A percentile compares a stretch with the other conserved stretches of the same genome.
Conservation (phyloP, 139 green algal species). For the Picochlorum sp. region DNA sequence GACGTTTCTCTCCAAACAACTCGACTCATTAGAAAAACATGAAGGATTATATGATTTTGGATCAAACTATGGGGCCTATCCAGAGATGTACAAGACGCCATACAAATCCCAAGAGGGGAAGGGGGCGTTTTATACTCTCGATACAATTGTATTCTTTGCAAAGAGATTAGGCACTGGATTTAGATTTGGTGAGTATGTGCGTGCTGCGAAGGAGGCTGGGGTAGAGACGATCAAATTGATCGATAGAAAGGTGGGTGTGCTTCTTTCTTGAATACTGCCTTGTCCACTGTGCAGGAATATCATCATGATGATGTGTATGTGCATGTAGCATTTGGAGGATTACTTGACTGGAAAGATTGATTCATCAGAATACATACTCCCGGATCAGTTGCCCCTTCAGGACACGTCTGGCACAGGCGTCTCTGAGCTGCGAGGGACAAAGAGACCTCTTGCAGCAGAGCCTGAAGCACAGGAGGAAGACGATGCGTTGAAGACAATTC, state of each 20-base stretch:
- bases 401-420: neutral
- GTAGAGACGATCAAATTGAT: constrained; percentile 12
- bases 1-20: neutral
- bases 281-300: neutral
- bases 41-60: constrained; percentile 17
- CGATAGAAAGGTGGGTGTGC: constrained; percentile 18
- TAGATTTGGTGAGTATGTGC: constrained; percentile 27
- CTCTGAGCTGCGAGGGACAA: neutral
- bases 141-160: constrained; percentile 26
- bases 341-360: constrained; percentile 24
- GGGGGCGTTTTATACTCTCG: constrained; percentile 27
- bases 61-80: constrained; percentile 11
- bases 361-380: constrained; percentile 20
- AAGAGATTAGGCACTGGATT: neutral
- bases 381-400: constrained; percentile 7
- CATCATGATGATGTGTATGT: neutral
- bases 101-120: constrained; percentile 36
- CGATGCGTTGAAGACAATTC: constrained; percentile 1
- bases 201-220: constrained; percentile 8
- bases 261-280: neutral
- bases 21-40: constrained; percentile 3
- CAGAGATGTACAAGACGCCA: constrained; percentile 9
- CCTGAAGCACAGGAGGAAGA: constrained; percentile 7
- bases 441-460: neutral
- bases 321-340: constrained; percentile 19